A percentile compares a stretch with the other conserved stretches of the same genome.
Conservation (phyloP, 768 basidiomycete genomes). For the Boletus pseudopeckii region DNA sequence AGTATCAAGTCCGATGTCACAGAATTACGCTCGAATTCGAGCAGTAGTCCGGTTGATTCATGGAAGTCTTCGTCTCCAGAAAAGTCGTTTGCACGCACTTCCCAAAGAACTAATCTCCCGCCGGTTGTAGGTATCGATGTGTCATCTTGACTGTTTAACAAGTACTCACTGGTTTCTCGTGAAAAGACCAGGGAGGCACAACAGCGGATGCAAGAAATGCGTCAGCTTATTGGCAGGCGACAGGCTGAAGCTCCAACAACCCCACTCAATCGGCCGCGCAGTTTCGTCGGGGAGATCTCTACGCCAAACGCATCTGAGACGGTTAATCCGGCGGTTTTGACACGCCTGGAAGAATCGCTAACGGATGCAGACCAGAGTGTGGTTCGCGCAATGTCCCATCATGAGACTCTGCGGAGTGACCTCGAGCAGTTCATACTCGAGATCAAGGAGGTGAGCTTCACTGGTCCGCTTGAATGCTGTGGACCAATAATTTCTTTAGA, state of each 20-base stretch:
- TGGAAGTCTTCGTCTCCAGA: constrained; percentile 57
- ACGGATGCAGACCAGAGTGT: constrained; percentile 59
- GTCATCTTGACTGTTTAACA: background rate
- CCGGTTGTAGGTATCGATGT: constrained; percentile 39
- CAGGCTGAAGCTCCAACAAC: constrained; percentile 44
- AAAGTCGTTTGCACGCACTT: constrained; percentile 44
- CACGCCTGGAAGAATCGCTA: constrained; percentile 47
- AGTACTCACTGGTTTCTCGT: constrained; percentile 3
- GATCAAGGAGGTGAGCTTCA: constrained; percentile 53
- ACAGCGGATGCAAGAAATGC: constrained; percentile 82
- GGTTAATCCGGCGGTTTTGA: constrained; percentile 10
- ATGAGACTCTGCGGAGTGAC: constrained; percentile 53
- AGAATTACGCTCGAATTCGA: constrained; percentile 27
- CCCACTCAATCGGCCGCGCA: constrained; percentile 47
- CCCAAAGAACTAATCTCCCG: constrained; percentile 39
- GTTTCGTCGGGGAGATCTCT: constrained; percentile 21
- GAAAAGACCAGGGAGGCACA: constrained; percentile 74
- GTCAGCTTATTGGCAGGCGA: constrained; percentile 62
- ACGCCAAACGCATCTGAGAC: constrained; percentile 18
- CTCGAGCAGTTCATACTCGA: constrained; percentile 48
- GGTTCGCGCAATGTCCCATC: constrained; percentile 45
- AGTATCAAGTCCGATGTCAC: constrained; percentile 72
- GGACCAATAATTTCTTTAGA: constrained; percentile 37
- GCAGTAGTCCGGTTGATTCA: constrained; percentile 30
- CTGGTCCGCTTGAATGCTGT: background rate